Evolutionary conservation across 192 early-diverging fungal species (phyloP), one percentile per base, ranked within the genome.

Genomic region (Umbelopsis isabellina): DNA sequence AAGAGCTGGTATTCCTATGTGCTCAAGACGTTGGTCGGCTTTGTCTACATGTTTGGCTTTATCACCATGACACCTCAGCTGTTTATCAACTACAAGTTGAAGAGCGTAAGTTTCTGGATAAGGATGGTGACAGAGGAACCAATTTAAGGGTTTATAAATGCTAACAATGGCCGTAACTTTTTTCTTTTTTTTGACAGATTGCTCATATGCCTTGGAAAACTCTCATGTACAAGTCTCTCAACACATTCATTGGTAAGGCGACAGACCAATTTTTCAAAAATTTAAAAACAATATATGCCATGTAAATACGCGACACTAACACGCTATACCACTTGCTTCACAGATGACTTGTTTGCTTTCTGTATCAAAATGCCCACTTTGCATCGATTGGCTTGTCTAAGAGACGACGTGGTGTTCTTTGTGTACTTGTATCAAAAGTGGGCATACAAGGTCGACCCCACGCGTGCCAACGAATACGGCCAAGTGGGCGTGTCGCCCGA

Each of bases 151-250:
- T 30, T 1, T 30, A 30, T 30, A 30, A 30, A 50, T 51, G 16
- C 8, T 21, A 27, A 49, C 47, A 5, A 35, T 18, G 15, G 22
- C 10, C 23, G 53, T 53, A 44, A 41, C 66, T 10, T 9, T 45
- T 46, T 82, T 51, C 88, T 89, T 65, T n/a, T n/a, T n/a, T n/a
- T n/a, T n/a, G n/a, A n/a, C 82, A 86, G 64, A 91, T 97, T 1
- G 94, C 94, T 1, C 93, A 97, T 72, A 97, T 97, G 95, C 93
- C 93, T 7, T 94, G 93, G 91, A 91, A 89, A 65, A 94, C 95
- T 9, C 87, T 97, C 72, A 93, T 93, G 90, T 97, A 97, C 84
- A 97, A 97, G 78, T 86, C 85, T 0, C 72, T 89, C 37, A 85
- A 85, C 48, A 87, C 89, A 11, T 85, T 89, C 55, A 83, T 88